phyloP scores from a whole-genome alignment of 306 rosid genomes.

The Castanospermum australe region DNA sequence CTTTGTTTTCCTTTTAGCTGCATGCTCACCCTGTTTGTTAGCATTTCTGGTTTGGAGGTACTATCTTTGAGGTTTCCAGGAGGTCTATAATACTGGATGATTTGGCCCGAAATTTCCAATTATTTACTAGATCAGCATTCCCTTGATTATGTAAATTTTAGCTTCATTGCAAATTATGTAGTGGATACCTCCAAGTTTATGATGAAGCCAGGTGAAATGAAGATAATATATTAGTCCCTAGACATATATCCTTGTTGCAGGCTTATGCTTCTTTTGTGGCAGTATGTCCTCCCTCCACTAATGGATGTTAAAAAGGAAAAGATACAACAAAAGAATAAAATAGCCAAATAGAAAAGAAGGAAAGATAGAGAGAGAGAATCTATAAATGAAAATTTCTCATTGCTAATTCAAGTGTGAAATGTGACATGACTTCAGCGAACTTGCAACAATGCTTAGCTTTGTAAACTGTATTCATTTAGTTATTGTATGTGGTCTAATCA shows the following conservation, averaged over 20 bases:
- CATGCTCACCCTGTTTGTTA: constrained; percentile 12
- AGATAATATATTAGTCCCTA: neutral
- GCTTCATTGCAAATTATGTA: neutral
- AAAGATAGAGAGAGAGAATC: neutral
- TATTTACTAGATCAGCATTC: neutral
- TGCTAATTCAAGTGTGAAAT: constrained; percentile 8
- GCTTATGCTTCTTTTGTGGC: neutral
- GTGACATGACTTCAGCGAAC: neutral
- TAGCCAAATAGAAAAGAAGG: neutral
- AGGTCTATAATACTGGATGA: neutral
- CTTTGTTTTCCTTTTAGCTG: neutral
- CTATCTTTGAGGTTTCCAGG: constrained; percentile 9
- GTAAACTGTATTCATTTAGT: neutral
- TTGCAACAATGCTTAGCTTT: neutral
- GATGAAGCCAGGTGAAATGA: neutral
- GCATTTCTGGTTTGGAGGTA: neutral
- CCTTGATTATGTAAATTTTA: neutral
- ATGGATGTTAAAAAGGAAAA: neutral
- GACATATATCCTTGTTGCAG: neutral
- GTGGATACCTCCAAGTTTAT: neutral
- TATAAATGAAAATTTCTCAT: neutral
- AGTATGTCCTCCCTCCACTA: neutral
- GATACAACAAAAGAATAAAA: neutral
- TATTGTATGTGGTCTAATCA: neutral
- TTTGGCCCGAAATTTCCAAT: neutral